phyloP scores from a whole-genome alignment of 129 eudicot species.

The Artemisia argyi region DNA sequence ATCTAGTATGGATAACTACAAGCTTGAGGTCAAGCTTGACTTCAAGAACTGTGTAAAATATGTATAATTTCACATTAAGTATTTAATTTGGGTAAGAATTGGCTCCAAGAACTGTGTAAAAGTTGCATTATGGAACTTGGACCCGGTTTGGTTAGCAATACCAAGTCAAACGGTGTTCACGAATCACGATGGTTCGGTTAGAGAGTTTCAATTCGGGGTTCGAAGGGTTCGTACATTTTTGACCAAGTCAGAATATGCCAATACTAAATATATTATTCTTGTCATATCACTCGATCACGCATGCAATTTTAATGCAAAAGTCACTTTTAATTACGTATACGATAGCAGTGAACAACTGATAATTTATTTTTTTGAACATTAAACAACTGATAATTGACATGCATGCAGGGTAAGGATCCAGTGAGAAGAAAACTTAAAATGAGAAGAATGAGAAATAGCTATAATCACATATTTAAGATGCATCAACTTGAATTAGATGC shows the following conservation, averaged over 20 bases:
- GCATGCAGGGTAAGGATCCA: no score
- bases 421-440: no score
- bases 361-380: no score
- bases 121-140: background rate
- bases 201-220: background rate
- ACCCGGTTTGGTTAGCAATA: slow-evolving; percentile 4
- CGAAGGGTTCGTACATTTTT: slow-evolving; percentile 14
- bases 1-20: no score
- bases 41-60: no score
- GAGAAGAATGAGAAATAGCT: no score
- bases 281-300: background rate
- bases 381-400: background rate
- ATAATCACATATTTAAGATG: no score
- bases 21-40: no score
- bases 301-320: slow-evolving; percentile 2
- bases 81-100: no score
- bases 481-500: no score
- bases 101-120: background rate
- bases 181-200: slow-evolving; percentile 18
- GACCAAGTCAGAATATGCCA: slow-evolving; percentile 18
- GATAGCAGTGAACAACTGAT: background rate
- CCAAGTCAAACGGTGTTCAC: slow-evolving; percentile 10
- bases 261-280: background rate
- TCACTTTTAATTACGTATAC: background rate
- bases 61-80: no score